phyloP scores from a whole-genome alignment of 164 flowering plant genomes.

The Vitis amurensis region DNA sequence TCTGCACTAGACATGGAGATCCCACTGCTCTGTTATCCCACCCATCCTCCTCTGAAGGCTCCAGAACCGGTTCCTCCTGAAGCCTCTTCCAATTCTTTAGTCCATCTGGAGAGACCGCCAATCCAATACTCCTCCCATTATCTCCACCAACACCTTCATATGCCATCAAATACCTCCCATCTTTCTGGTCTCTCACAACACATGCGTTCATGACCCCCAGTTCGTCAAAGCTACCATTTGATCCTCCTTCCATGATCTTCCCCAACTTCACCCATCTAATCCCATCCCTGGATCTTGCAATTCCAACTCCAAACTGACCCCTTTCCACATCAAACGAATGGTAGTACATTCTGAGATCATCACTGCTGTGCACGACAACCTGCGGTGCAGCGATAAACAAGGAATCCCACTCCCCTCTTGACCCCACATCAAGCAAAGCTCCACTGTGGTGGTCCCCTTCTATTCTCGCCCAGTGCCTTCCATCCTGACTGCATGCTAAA shows the following conservation, averaged over 20 bases:
- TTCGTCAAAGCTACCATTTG: constrained; percentile 57
- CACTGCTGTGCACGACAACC: constrained; percentile 59
- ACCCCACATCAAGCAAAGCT: constrained; percentile 70
- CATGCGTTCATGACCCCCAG: constrained; percentile 52
- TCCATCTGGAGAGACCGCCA: constrained; percentile 73
- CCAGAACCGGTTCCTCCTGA: constrained; percentile 40
- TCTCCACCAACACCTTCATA: constrained; percentile 70
- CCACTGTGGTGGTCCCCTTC: constrained; percentile 93
- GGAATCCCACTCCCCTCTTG: constrained; percentile 69
- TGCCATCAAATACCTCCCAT: constrained; percentile 73
- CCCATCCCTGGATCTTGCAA: constrained; percentile 88
- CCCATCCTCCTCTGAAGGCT: constrained; percentile 37
- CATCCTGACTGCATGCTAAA: constrained; percentile 81
- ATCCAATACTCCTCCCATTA: constrained; percentile 66
- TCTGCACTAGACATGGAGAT: constrained; percentile 68
- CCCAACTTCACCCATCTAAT: constrained; percentile 88
- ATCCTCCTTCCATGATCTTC: constrained; percentile 61
- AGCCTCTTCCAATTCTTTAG: constrained; percentile 65
- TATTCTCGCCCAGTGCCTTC: constrained; percentile 85
- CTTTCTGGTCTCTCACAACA: constrained; percentile 44
- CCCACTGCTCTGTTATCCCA: constrained; percentile 73
- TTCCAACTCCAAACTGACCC: constrained; percentile 49
- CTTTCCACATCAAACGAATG: constrained; percentile 62
- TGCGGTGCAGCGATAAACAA: constrained; percentile 52
- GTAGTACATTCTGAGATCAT: constrained; percentile 85